Base-by-base conservation (phyloP, 352 stramenopile species). In the Pythium aquatile region DNA sequence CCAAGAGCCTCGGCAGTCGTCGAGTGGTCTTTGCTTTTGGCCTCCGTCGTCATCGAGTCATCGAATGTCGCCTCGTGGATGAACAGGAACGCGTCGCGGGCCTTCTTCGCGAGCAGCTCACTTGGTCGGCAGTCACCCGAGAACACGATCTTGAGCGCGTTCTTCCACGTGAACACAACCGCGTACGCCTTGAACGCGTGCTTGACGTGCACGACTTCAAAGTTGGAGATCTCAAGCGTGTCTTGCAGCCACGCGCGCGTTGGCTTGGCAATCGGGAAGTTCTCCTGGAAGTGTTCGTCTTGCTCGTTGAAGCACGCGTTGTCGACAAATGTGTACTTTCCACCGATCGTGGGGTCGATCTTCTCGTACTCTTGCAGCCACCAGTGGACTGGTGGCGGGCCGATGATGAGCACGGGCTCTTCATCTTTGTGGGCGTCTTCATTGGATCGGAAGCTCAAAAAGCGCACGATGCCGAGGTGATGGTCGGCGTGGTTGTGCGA, bases 31-130 rank as follows among this genome's bases (percentile, higher is more conserved):
- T 99, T 99, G 30, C 96, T 77, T 46, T 94, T 85, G 17, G 97
- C 97, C 66, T 99, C 96, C 29, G 88, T 73, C 48, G 85, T 68
- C 82, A 98, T 90, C 49, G 83, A 85, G 75, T 99, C 91, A 58
- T 99, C 96, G 72, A 99, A 99, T 1, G 97, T 99, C 30, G 97
- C 97, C 76, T 99, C 97, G 66, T 99, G 97, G 59, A 99, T 96
- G 13, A 99, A 78, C 35, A 99, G 57, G 83, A 88, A 90, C 66
- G 74, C 80, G 16, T 74, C 76, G n/a, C 68, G 72, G 1, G 76
- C 85, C 58, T 83, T 89, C 2, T 66, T 26, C 2, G 81, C 84
- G 16, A 92, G 69, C 17, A 73, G 55, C 5, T 82, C 72, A 32
- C 92, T 98, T 1, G 96, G 96, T 3, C 96, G 91, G 62, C 94